Percentiles rank a stretch among this genome's conserved stretches.
These are phyloP conservation scores for Blastobotrys niveus DNA, from an alignment of 1,139 yeast genomes.

Conservation along the genomic window DNA sequence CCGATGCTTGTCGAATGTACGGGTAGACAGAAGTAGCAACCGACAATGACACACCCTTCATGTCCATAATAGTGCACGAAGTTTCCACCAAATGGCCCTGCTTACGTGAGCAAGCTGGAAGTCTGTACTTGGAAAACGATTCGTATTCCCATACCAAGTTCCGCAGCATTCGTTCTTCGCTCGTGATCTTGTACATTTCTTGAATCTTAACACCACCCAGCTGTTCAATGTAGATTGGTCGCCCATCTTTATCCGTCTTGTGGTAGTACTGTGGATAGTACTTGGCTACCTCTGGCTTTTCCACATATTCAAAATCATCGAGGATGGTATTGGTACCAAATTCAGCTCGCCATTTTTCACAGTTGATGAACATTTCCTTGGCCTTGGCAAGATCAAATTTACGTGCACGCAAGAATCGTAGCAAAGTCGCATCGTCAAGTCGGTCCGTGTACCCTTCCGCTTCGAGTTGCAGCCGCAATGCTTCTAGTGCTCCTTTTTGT, in stretches of 20 bases:
- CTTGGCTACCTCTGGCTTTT: constrained; percentile 82
- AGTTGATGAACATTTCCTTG: constrained; percentile 71
- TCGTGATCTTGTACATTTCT: constrained; percentile 89
- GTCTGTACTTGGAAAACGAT: constrained; percentile 71
- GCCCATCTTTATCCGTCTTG: constrained; percentile 93
- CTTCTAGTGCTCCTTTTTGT: constrained; percentile 55
- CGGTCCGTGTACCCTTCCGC: constrained; percentile 67
- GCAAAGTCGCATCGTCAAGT: constrained; percentile 81
- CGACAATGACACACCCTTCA: constrained; percentile 85
- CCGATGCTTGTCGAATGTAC: constrained; percentile 87
- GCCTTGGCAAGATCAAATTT: constrained; percentile 82
- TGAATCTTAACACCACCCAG: constrained; percentile 83
- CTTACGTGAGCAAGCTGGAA: constrained; percentile 92
- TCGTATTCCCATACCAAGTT: constrained; percentile 98
- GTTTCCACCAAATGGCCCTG: constrained; percentile 79
- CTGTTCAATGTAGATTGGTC: constrained; percentile 93
- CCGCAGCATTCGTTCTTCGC: constrained; percentile 92
- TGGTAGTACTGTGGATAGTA: constrained; percentile 96
- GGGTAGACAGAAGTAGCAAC: constrained; percentile 80
- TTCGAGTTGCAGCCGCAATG: constrained; percentile 52
- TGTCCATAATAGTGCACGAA: constrained; percentile 90
- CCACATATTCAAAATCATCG: constrained; percentile 80
- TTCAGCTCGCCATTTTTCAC: constrained; percentile 89
- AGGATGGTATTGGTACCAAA: constrained; percentile 84
- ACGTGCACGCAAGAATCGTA: constrained; percentile 91